These are phyloP conservation scores for Lepraria neglecta DNA, from an alignment of 495 filamentous ascomycete genomes.

Conservation along the genomic window DNA sequence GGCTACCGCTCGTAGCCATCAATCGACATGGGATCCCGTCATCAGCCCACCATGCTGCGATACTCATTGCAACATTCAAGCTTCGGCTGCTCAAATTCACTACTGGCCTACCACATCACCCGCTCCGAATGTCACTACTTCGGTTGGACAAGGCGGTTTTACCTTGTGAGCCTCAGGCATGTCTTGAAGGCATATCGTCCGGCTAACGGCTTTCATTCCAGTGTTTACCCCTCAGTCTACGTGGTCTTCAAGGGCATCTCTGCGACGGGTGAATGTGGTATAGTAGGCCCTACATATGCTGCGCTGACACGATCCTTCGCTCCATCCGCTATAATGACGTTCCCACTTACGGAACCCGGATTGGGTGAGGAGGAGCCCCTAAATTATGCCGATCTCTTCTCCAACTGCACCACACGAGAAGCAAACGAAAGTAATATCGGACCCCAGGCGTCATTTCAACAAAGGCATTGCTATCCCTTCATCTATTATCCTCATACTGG, in stretches of 20 bases:
- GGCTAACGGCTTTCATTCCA: background rate
- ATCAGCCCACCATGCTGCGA: background rate
- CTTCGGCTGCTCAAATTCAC: background rate
- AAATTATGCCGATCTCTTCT: background rate
- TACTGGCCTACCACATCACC: slow-evolving; percentile 3
- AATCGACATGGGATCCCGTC: background rate
- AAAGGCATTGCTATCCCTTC: background rate
- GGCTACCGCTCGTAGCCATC: background rate
- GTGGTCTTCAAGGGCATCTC: background rate
- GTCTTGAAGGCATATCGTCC: background rate
- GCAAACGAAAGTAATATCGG: background rate
- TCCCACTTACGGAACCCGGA: background rate
- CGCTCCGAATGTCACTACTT: background rate
- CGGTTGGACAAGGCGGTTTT: background rate
- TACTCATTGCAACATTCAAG: background rate
- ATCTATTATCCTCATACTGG: background rate
- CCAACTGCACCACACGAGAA: background rate
- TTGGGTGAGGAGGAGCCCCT: too few species aligned
- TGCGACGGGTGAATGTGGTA: background rate
- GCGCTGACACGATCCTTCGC: background rate
- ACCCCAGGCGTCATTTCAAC: too few species aligned
- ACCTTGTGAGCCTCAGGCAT: background rate
- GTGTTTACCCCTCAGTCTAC: background rate
- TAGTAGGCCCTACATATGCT: background rate
- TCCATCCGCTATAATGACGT: background rate